Conservation (phyloP, 371 early-diverging fungal genomes). For the Basidiobolus meristosporus region DNA sequence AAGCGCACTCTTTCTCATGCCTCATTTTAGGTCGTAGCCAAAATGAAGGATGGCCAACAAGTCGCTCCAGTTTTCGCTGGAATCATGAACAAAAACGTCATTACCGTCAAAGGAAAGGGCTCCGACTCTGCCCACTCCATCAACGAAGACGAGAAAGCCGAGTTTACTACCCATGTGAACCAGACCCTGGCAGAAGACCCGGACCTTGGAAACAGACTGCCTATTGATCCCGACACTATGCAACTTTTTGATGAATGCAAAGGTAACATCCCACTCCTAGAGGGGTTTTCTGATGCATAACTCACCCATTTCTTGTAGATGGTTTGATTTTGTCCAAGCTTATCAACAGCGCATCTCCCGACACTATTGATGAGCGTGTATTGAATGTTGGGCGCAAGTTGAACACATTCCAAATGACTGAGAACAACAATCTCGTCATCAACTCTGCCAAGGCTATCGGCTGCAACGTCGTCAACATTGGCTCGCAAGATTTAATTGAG, state of each 20-base stretch:
- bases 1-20: too few species aligned
- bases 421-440: slow-evolving; percentile 93
- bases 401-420: slow-evolving; percentile 86
- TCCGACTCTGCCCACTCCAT: slow-evolving; percentile 69
- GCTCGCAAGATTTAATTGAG: slow-evolving; percentile 83
- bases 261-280: slow-evolving; percentile 11
- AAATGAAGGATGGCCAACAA: slow-evolving; percentile 45
- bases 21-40: too few species aligned
- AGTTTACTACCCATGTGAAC: slow-evolving; percentile 89
- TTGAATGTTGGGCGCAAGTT: slow-evolving; percentile 67
- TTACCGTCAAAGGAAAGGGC: slow-evolving; percentile 66
- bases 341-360: slow-evolving; percentile 89
- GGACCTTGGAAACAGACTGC: slow-evolving; percentile 65
- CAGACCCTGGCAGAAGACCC: slow-evolving; percentile 56
- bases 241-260: slow-evolving; percentile 85
- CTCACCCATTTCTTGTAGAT: slow-evolving; percentile 20
- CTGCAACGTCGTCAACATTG: slow-evolving; percentile 90
- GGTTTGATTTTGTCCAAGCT: slow-evolving; percentile 90
- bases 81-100: slow-evolving; percentile 58
- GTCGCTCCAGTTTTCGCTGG: too few species aligned
- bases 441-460: slow-evolving; percentile 96
- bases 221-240: slow-evolving; percentile 84
- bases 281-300: neutral
- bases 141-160: slow-evolving; percentile 91
- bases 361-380: slow-evolving; percentile 94